phyloP scores from a whole-genome alignment of 208 protist genomes.

The Acanthamoeba quina region DNA sequence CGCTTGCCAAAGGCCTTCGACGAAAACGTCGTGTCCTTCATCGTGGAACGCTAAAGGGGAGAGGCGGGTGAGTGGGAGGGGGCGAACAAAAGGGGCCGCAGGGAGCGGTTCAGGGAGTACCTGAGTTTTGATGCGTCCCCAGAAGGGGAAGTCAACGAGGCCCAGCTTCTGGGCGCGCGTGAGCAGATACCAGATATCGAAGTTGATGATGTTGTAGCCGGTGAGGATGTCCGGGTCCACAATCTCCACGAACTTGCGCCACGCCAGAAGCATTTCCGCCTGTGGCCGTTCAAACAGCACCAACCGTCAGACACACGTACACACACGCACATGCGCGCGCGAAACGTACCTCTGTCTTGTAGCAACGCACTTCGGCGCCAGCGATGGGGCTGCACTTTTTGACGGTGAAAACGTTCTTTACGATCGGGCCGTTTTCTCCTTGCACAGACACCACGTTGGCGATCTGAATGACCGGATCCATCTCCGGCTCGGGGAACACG shows the following conservation, averaged over 20 bases:
- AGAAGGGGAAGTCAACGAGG: constrained; percentile 63
- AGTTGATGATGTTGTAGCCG: constrained; percentile 99
- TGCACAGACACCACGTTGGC: constrained; percentile 96
- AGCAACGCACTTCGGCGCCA: constrained; percentile 93
- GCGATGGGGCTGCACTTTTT: constrained; percentile 96
- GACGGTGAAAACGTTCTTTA: constrained; percentile 95
- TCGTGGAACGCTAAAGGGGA: constrained; percentile 73
- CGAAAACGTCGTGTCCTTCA: constrained; percentile 96
- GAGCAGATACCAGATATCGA: constrained; percentile 99
- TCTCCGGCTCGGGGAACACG: constrained; percentile 98
- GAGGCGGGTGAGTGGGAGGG: neutral
- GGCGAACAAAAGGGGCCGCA: neutral
- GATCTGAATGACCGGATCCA: constrained; percentile 99
- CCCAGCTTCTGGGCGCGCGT: constrained; percentile 95
- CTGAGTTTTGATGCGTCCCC: constrained; percentile 25
- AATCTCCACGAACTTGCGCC: constrained; percentile 90
- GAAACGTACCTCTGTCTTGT: constrained; percentile 72
- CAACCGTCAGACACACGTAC: neutral
- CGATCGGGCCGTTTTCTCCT: constrained; percentile 84
- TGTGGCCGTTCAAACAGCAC: constrained; percentile 58
- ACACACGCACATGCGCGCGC: no score
- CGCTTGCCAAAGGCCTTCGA: constrained; percentile 98
- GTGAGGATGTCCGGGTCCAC: constrained; percentile 94
- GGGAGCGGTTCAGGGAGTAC: neutral
- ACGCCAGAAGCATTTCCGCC: constrained; percentile 85